phyloP scores from a whole-genome alignment of 2,329 filamentous ascomycete species.

The Calonectria pteridis region DNA sequence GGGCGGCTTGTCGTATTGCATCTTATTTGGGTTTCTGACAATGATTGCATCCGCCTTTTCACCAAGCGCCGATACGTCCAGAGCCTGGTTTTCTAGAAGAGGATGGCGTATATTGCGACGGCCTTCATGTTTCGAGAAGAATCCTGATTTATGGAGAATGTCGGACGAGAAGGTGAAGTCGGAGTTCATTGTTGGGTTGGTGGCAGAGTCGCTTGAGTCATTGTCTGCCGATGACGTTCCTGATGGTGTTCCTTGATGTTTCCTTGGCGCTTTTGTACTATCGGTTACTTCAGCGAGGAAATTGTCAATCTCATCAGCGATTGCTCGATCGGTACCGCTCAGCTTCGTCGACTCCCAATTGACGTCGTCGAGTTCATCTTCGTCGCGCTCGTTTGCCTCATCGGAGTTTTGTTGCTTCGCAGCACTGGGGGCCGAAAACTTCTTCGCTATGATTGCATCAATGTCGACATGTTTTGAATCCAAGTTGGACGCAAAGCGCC shows the following conservation, averaged over 20 bases:
- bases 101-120: constrained; percentile 37
- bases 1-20: constrained; percentile 35
- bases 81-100: constrained; percentile 45
- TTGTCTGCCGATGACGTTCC: not conserved
- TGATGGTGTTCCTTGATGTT: not conserved
- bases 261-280: not conserved
- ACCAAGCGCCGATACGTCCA: constrained; percentile 52
- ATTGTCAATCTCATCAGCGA: constrained; percentile 15
- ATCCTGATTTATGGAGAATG: constrained; percentile 11
- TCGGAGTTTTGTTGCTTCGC: not conserved
- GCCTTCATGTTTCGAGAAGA: not conserved
- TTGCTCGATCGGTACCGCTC: not conserved
- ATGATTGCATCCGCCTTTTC: constrained; percentile 60
- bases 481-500: constrained; percentile 43
- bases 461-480: constrained; percentile 38
- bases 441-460: constrained; percentile 38
- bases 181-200: constrained; percentile 4
- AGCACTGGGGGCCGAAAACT: not conserved
- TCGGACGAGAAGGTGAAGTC: constrained; percentile 5
- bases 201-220: not conserved
- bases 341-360: not conserved
- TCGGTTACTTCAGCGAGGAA: not conserved
- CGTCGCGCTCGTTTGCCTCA: not conserved
- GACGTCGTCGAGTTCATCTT: not conserved
- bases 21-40: constrained; percentile 54